A percentile compares a stretch with the other conserved stretches of the same genome.
Evolutionary conservation across 352 stramenopile species (phyloP).

Genomic region (Globisporangium paddicum): DNA sequence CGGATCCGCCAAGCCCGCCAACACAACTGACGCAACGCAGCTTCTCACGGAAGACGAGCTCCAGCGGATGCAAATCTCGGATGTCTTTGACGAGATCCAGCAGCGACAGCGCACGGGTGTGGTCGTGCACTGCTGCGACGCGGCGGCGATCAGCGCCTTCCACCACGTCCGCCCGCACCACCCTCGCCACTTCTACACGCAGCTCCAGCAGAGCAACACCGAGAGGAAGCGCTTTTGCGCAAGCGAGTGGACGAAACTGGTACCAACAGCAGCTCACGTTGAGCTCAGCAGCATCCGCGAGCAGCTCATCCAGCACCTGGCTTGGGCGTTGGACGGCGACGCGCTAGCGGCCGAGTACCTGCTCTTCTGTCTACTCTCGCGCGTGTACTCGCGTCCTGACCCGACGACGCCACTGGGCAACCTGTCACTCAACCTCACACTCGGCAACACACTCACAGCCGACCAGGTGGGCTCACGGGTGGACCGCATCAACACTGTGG

Average conservation of each 20-base stretch:
- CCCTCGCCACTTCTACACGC: constrained; percentile 21
- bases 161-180: constrained; percentile 53
- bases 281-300: constrained; percentile 25
- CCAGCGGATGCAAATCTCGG: constrained; percentile 55
- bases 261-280: background rate
- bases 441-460: constrained; percentile 11
- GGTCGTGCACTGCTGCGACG: constrained; percentile 67
- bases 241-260: constrained; percentile 26
- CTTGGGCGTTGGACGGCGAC: constrained; percentile 35
- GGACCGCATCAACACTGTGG: constrained; percentile 17
- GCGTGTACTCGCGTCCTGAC: constrained; percentile 66
- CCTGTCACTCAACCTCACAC: constrained; percentile 61
- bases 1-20: constrained; percentile 9
- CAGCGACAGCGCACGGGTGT: constrained; percentile 40
- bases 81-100: constrained; percentile 56
- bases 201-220: constrained; percentile 30
- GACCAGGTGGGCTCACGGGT: constrained; percentile 16
- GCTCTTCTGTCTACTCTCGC: constrained; percentile 60
- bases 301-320: constrained; percentile 42
- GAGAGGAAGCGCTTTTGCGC: constrained; percentile 29
- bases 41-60: constrained; percentile 27
- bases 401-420: constrained; percentile 62
- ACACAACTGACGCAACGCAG: constrained; percentile 13
- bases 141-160: constrained; percentile 24
- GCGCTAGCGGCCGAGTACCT: constrained; percentile 62